phyloP scores from a whole-genome alignment of 768 basidiomycete species.

The Auricularia cornea region DNA sequence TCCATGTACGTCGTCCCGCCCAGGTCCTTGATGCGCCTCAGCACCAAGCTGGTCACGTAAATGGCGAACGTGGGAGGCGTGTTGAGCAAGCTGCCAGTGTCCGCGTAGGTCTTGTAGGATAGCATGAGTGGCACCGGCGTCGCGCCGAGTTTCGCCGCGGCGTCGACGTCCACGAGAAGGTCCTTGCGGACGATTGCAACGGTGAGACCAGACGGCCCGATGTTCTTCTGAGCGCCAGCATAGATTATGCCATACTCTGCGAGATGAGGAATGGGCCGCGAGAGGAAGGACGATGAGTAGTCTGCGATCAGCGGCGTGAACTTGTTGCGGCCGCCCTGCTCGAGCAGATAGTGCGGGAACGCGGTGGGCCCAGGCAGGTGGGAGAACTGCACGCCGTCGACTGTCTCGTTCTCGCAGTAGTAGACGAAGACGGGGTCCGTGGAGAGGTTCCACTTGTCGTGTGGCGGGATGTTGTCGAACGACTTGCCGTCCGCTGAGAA shows the following conservation, averaged over 20 bases:
- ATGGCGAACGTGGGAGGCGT: constrained; percentile 89
- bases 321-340: constrained; percentile 34
- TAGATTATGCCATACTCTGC: constrained; percentile 90
- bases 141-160: constrained; percentile 64
- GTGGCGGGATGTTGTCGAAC: constrained; percentile 73
- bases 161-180: constrained; percentile 84
- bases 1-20: constrained; percentile 64
- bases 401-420: constrained; percentile 99
- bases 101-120: constrained; percentile 75
- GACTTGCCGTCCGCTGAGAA: constrained; percentile 58
- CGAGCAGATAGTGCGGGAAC: constrained; percentile 78
- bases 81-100: constrained; percentile 75
- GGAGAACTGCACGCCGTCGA: constrained; percentile 88
- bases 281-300: constrained; percentile 96
- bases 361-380: constrained; percentile 40
- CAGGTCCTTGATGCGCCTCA: constrained; percentile 55
- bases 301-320: constrained; percentile 79
- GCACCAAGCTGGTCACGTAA: constrained; percentile 82
- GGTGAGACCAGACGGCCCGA: constrained; percentile 89
- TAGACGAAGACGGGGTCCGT: constrained; percentile 82
- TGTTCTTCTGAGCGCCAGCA: constrained; percentile 96
- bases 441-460: constrained; percentile 66
- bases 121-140: constrained; percentile 68
- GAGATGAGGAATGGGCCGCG: constrained; percentile 79
- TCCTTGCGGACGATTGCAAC: constrained; percentile 93